A percentile compares a stretch with the other conserved stretches of the same genome.
These are phyloP conservation scores for Pinus albicaulis DNA, from an alignment of 75 land plant genomes.

Conservation along the genomic window DNA sequence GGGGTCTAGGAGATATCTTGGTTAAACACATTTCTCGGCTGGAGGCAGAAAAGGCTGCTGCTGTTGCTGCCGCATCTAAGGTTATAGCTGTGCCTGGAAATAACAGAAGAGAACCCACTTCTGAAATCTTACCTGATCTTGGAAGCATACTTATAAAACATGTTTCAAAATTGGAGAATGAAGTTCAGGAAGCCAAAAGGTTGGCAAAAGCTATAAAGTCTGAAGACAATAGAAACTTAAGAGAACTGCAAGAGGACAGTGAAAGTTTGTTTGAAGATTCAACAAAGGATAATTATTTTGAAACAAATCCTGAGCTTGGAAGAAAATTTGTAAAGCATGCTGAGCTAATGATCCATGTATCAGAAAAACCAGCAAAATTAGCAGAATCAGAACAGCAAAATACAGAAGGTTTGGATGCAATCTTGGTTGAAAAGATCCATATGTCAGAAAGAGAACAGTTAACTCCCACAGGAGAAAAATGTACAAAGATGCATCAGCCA, in stretches of 20 bases:
- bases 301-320: neutral
- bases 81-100: neutral
- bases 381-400: neutral
- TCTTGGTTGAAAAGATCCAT: neutral
- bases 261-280: slow-evolving; percentile 9
- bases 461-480: neutral
- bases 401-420: neutral
- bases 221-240: neutral
- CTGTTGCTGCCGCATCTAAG: neutral
- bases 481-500: neutral
- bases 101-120: neutral
- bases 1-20: slow-evolving; percentile 35
- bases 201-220: slow-evolving; percentile 4
- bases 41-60: slow-evolving; percentile 53
- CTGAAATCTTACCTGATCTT: slow-evolving; percentile 14
- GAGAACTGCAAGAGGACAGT: slow-evolving; percentile 1
- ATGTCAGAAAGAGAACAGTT: neutral
- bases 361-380: neutral
- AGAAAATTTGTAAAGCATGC: neutral
- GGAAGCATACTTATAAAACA: slow-evolving; percentile 61
- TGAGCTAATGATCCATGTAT: neutral
- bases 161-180: slow-evolving; percentile 53
- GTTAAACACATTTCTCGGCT: slow-evolving; percentile 60
- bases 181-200: slow-evolving; percentile 30
- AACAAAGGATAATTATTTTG: neutral